Evolutionary conservation across 192 early-diverging fungal genomes (phyloP).

Genomic region (Coemansia sp.): DNA sequence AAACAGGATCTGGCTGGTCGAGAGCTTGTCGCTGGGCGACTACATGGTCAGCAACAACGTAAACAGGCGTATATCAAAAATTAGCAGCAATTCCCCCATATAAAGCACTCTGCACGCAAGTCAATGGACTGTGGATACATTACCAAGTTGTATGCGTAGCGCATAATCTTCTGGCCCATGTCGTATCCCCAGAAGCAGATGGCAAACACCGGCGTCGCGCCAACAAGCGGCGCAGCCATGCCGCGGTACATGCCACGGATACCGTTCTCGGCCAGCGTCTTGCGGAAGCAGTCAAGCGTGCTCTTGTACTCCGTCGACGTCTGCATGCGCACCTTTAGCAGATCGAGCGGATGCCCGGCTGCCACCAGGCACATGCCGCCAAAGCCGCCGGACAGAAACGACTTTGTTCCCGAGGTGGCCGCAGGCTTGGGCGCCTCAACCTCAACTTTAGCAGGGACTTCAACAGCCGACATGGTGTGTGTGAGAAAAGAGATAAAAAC

Average conservation of each 20-base stretch:
- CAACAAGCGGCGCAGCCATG: constrained; percentile 88
- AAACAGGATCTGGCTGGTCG: constrained; percentile 77
- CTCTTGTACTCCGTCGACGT: constrained; percentile 86
- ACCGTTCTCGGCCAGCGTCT: constrained; percentile 90
- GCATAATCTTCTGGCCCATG: constrained; percentile 52
- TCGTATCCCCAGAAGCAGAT: constrained; percentile 84
- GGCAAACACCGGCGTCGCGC: constrained; percentile 95
- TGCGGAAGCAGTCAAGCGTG: constrained; percentile 85
- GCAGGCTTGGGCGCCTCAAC: constrained; percentile 9
- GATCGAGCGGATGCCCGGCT: constrained; percentile 80
- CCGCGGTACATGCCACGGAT: constrained; percentile 92
- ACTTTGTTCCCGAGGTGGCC: constrained; percentile 62
- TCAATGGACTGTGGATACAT: not conserved
- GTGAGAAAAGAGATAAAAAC: not conserved
- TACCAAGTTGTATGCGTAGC: constrained; percentile 43
- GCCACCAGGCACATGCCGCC: constrained; percentile 81
- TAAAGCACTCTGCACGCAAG: constrained; percentile 6
- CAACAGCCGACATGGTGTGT: constrained; percentile 23
- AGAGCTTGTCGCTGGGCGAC: constrained; percentile 45
- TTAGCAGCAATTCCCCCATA: not conserved
- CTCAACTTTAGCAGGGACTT: constrained; percentile 1
- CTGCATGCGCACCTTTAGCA: constrained; percentile 94
- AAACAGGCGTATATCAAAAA: not conserved
- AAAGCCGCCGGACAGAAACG: constrained; percentile 90
- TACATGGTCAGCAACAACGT: constrained; percentile 5